Percentiles rank a stretch among this genome's conserved stretches.
phyloP scores from a whole-genome alignment of 306 rosid species.

The Astragalus membranaceus region DNA sequence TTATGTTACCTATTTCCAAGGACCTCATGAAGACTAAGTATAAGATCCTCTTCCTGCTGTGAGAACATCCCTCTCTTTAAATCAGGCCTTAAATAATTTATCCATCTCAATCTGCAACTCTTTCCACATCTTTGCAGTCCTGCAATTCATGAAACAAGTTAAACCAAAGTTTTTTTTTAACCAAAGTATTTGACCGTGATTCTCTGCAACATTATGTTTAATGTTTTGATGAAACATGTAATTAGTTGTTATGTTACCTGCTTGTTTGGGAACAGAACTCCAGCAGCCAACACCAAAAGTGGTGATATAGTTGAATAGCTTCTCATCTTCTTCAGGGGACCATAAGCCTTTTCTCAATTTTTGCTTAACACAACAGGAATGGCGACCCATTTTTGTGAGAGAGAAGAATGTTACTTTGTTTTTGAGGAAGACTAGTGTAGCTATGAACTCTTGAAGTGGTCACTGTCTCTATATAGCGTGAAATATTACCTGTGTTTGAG shows the following conservation, averaged over 20 bases:
- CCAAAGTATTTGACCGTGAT: too few relatives aligned
- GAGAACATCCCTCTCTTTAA: slow-evolving; percentile 88
- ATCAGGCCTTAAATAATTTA: slow-evolving; percentile 89
- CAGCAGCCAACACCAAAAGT: slow-evolving; percentile 91
- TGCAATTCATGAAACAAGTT: slow-evolving; percentile 24
- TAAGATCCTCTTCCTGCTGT: slow-evolving; percentile 79
- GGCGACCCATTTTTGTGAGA: slow-evolving; percentile 68
- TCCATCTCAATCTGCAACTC: slow-evolving; percentile 93
- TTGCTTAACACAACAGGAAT: slow-evolving; percentile 73
- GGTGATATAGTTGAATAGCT: slow-evolving; percentile 83
- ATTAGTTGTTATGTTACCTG: slow-evolving; percentile 35
- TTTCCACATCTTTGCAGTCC: slow-evolving; percentile 92
- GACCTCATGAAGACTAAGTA: slow-evolving; percentile 72
- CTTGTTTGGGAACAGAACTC: slow-evolving; percentile 93
- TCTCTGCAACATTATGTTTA: too few relatives aligned
- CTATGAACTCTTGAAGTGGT: background rate
- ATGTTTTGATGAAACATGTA: background rate
- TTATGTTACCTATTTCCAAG: slow-evolving; percentile 71
- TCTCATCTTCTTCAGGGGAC: slow-evolving; percentile 97
- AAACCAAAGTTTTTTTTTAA: background rate
- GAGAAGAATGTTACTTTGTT: slow-evolving; percentile 7
- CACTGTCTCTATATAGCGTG: slow-evolving; percentile 29
- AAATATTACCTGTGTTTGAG: slow-evolving; percentile 20
- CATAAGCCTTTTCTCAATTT: slow-evolving; percentile 84
- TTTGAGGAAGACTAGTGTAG: background rate